Evolutionary conservation across 495 filamentous ascomycete genomes (phyloP), one percentile per base, ranked within the genome.

Genomic region (Hypoxylon lienhwacheense): DNA sequence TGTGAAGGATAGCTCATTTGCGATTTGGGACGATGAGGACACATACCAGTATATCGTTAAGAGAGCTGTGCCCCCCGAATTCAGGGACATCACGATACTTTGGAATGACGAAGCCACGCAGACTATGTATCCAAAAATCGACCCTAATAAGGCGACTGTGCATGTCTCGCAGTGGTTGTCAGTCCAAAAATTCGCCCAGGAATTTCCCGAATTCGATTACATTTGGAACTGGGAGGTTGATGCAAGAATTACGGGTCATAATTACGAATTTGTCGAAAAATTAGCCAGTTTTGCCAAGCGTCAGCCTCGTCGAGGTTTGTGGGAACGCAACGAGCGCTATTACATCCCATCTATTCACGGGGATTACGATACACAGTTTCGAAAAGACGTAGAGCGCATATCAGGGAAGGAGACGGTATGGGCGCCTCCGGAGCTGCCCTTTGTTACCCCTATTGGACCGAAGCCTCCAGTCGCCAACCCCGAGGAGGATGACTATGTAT

Each of bases 191-290:
- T 90, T 90, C 59, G 81, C 82, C 36, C 76, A 84, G 48, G 73
- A 82, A 19, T 79, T 86, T 51, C 85, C 85, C 0, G 80, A 88
- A 49, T 90, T 87, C 50, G 85, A 87, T 44, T 87, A 77, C 59
- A 77, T 87, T 45, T 90, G 86, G 87, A 89, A 90, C 63, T 84
- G 85, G 76, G 86, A 89, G 56, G 78, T 86, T 64, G 86, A 90
- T 61, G 78, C 79, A n/a, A 79, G 88, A 15, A 80, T 82, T 47
- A 86, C 81, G 0, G 86, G 86, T 6, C 82, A 90, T 52, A 75
- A 82, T 65, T 89, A 89, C 64, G 80, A 88, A 56, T 76, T 88
- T 37, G 70, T 90, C 12, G 79, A 83, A 53, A 79, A 77, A 44
- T 56, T 88, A 8, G 59, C 69, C 7, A 55, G 76, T 1, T 90